Conservation (phyloP, 345 rosid species). For the Turritis glabra region DNA sequence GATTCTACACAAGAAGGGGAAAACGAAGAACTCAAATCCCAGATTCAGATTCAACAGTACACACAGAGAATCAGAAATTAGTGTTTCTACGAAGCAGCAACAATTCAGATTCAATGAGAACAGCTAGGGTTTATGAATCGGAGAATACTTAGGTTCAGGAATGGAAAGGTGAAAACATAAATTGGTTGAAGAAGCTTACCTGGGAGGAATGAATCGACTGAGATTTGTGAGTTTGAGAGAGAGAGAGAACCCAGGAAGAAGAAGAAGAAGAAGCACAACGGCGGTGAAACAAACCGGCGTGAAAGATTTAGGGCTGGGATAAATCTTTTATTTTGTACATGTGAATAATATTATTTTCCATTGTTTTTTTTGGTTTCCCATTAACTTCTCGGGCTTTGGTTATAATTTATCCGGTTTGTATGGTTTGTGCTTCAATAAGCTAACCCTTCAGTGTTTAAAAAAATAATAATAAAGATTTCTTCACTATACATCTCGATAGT, state of each 20-base stretch:
- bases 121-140: not conserved
- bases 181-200: constrained; percentile 22
- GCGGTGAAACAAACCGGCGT: constrained; percentile 7
- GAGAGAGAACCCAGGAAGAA: not conserved
- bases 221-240: not conserved
- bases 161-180: not conserved
- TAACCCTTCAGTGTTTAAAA: no score
- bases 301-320: not conserved
- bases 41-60: constrained; percentile 1
- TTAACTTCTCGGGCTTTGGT: no score
- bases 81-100: not conserved
- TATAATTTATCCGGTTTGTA: no score
- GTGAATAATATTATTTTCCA: no score
- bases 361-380: no score
- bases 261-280: not conserved
- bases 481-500: no score
- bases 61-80: not conserved
- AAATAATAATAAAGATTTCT: no score
- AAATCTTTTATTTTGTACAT: no score
- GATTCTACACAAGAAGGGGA: constrained; percentile 1
- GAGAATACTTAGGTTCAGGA: not conserved
- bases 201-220: not conserved
- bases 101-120: not conserved
- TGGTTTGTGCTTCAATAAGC: no score
- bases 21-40: not conserved